Conservation (phyloP, 2,329 filamentous ascomycete species). For the Fusarium nygamai region DNA sequence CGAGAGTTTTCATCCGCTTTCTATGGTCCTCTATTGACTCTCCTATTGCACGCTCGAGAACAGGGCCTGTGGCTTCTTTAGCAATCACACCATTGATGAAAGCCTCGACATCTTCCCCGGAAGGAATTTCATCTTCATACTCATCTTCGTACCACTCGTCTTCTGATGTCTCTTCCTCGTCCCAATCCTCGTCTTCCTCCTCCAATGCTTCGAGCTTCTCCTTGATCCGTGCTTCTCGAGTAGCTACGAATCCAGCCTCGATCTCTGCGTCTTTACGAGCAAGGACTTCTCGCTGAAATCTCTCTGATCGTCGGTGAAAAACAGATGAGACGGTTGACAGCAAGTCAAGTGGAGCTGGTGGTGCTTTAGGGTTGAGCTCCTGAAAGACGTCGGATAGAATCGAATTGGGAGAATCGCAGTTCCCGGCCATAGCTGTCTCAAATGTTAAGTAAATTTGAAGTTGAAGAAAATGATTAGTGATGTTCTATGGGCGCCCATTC, state of each 20-base stretch:
- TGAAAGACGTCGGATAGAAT: background rate
- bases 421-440: background rate
- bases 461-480: background rate
- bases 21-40: constrained; percentile 11
- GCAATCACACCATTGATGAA: constrained; percentile 16
- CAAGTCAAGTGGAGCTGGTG: constrained; percentile 16
- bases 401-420: background rate
- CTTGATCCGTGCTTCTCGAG: background rate
- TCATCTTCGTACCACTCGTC: background rate
- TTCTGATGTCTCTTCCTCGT: background rate
- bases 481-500: background rate
- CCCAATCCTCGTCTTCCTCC: background rate
- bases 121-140: background rate
- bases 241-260: background rate
- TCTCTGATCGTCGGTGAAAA: constrained; percentile 1
- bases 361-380: background rate
- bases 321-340: constrained; percentile 17
- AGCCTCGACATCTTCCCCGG: constrained; percentile 10
- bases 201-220: background rate
- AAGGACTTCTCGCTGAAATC: background rate
- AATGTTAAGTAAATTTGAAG: background rate
- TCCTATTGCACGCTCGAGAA: background rate
- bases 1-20: constrained; percentile 20
- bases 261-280: background rate
- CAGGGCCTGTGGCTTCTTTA: background rate